Base-by-base conservation (phyloP, 305 asterid genomes). In the Andrographis paniculata region DNA sequence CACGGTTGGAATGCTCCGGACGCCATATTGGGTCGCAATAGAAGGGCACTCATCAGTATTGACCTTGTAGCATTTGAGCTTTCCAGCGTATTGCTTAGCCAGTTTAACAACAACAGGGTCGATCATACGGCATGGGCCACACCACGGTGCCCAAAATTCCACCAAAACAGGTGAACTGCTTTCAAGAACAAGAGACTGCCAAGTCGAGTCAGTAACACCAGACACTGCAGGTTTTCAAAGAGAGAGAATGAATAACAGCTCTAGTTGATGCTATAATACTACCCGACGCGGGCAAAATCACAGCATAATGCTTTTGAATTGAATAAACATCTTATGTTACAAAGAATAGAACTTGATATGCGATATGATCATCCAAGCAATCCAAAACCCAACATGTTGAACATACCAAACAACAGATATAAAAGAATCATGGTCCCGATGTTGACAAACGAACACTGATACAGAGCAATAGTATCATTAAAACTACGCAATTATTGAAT, bases 141-240 rank as follows among this genome's bases (percentile, higher is more conserved):
- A 88, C 95, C 95, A 88, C 0, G 95, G 95, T 19, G 97, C 97
- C 95, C 97, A 88, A 51, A 88, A 88, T 62, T 88, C 97, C 31
- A 88, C 93, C 64, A 88, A 54, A 42, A 88, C 95, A 18, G 95
- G 91, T 15, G 37, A 8, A 24, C 66, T 60, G 20, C 66, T 59
- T 36, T 61, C 80, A 0, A 82, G 73, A 6, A 88, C 95, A 15
- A 24, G 43, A 6, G 76, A 28, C 56, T 84, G 53, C 95, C 97
- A 88, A 42, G 57, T 24, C 11, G 71, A 52, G 13, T 84, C 93
- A 45, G 45, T 52, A 54, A 79, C 72, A 21, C 68, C 60, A 37
- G 76, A 58, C 62, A 88, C 95, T 77, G 81, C 80, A 68, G 39
- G 53, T 63, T 45, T 51, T 39, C 20, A 52, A 60, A 19, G 40